These are phyloP conservation scores for Asterella californica DNA, from an alignment of 225 moss, liverwort and hornwort species.

Conservation along the genomic window DNA sequence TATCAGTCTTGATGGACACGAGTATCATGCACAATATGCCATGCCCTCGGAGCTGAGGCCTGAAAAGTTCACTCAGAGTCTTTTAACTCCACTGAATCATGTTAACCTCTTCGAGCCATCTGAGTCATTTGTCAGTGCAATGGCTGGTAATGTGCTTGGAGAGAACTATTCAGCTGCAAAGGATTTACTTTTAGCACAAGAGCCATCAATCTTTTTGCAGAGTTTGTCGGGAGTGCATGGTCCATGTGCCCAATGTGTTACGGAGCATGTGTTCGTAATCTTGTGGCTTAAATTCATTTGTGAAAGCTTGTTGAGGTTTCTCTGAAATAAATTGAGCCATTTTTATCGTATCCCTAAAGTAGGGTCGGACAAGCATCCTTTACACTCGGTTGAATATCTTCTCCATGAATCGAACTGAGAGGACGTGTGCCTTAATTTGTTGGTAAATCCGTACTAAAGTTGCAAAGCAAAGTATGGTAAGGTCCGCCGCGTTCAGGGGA, in stretches of 20 bases:
- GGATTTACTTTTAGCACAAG: not conserved
- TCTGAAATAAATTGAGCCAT: slow-evolving; percentile 21
- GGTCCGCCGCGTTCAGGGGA: too few species aligned
- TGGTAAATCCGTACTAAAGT: too few species aligned
- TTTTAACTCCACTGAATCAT: slow-evolving; percentile 11
- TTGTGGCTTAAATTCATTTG: slow-evolving; percentile 17
- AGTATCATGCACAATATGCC: slow-evolving; percentile 41
- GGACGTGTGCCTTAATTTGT: too few species aligned
- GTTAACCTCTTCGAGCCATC: slow-evolving; percentile 6
- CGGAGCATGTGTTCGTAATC: slow-evolving; percentile 9
- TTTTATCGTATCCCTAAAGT: not conserved
- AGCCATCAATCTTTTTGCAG: slow-evolving; percentile 6
- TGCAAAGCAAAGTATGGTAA: too few species aligned
- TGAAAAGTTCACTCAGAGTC: slow-evolving; percentile 4
- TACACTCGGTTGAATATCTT: too few species aligned
- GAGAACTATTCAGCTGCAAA: slow-evolving; percentile 9
- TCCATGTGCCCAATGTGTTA: slow-evolving; percentile 12
- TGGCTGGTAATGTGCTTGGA: slow-evolving; percentile 14
- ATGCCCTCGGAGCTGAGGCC: slow-evolving; percentile 28
- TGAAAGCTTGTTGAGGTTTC: slow-evolving; percentile 8
- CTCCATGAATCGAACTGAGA: too few species aligned
- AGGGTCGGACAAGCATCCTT: not conserved
- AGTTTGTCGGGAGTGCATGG: slow-evolving; percentile 14
- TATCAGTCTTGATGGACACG: slow-evolving; percentile 47
- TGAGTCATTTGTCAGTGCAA: not conserved